A percentile compares a stretch with the other conserved stretches of the same genome.
These are phyloP conservation scores for Hydrangea macrophylla DNA, from an alignment of 148 eudicot genomes.

Conservation along the genomic window DNA sequence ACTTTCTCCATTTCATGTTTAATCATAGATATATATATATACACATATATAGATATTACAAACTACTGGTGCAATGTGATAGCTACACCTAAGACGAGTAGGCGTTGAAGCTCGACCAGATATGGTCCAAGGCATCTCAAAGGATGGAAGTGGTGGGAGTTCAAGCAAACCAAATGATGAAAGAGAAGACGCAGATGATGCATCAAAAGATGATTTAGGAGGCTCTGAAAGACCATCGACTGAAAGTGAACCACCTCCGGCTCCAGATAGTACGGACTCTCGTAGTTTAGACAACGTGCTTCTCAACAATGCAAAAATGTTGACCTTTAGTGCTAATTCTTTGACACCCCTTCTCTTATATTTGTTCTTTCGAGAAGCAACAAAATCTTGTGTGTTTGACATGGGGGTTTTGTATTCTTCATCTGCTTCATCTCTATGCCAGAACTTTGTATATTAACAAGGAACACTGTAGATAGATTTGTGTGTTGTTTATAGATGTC, in stretches of 20 bases:
- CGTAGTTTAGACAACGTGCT: constrained; percentile 21
- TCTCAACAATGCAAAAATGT: constrained; percentile 11
- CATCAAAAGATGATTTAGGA: constrained; percentile 38
- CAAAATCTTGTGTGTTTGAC: constrained; percentile 4
- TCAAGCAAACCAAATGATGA: constrained; percentile 42
- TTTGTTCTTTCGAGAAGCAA: constrained; percentile 13
- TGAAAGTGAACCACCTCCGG: constrained; percentile 28
- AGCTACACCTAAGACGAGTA: constrained; percentile 93
- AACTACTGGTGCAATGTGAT: constrained; percentile 21
- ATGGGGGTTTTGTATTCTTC: constrained; percentile 14
- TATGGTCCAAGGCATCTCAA: constrained; percentile 46
- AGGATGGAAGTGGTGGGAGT: constrained; percentile 26
- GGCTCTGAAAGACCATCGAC: constrained; percentile 29
- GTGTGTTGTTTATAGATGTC: constrained; percentile 23
- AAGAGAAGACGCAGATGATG: constrained; percentile 44
- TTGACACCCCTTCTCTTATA: constrained; percentile 2
- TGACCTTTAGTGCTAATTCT: constrained; percentile 1
- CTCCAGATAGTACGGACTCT: constrained; percentile 24
- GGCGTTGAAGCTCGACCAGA: constrained; percentile 84
- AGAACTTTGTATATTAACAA: constrained; percentile 37
- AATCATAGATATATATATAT: not conserved
- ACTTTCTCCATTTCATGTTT: not conserved
- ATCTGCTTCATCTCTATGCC: constrained; percentile 23
- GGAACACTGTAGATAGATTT: constrained; percentile 16
- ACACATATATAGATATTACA: too few species aligned